These are phyloP conservation scores for Nannochloropsis granulata DNA, from an alignment of 108 stramenopile species.

Conservation along the genomic window DNA sequence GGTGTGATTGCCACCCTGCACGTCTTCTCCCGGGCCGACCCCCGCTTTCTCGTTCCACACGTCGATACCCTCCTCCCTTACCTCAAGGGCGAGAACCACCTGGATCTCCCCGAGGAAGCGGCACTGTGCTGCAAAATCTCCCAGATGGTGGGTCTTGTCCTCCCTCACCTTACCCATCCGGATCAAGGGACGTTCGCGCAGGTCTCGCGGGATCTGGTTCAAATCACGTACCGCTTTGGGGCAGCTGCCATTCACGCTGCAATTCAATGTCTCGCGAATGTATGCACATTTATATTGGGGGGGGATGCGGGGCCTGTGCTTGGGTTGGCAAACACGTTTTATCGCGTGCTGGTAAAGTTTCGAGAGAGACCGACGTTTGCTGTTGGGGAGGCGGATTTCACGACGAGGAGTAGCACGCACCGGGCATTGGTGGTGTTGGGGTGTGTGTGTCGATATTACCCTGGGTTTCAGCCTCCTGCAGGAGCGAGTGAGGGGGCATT, in stretches of 20 bases:
- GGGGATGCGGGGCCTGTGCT: not conserved
- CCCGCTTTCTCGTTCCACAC: conserved; percentile 52
- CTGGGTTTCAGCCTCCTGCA: not conserved
- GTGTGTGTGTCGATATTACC: conserved; percentile 11
- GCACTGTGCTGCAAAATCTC: not conserved
- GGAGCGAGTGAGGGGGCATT: not conserved
- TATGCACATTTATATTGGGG: not conserved
- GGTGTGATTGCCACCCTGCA: conserved; percentile 57
- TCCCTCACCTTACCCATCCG: conserved; percentile 2
- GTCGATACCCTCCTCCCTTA: conserved; percentile 70
- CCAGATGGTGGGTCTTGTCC: conserved; percentile 10
- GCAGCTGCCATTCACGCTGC: conserved; percentile 11
- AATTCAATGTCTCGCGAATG: conserved; percentile 5
- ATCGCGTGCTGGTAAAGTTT: not conserved
- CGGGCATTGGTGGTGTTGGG: conserved; percentile 9
- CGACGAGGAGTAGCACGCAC: not conserved
- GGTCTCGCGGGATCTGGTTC: conserved; percentile 1
- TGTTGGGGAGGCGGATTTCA: not conserved
- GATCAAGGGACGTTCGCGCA: not conserved
- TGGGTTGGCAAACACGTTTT: conserved; percentile 3
- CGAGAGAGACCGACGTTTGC: not conserved
- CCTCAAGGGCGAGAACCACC: conserved; percentile 72
- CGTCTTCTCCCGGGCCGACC: conserved; percentile 59
- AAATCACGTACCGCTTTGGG: conserved; percentile 9
- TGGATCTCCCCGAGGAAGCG: conserved; percentile 5